Evolutionary conservation across 2,329 filamentous ascomycete species (phyloP), one percentile per base, ranked within the genome.

Genomic region (Ophiognomonia clavigignenti-juglandacearum): DNA sequence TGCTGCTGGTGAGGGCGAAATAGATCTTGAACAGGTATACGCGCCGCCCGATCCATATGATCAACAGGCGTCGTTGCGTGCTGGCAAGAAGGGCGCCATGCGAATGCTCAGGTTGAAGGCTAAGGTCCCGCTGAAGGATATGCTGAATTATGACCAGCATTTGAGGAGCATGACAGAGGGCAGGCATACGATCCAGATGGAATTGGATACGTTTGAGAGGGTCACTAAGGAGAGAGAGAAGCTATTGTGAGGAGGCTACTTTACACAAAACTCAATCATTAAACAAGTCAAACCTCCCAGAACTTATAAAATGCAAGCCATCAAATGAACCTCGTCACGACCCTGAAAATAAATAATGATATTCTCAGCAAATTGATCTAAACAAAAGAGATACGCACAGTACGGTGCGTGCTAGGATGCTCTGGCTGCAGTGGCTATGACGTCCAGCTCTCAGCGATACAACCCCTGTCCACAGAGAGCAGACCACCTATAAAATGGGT

Each of bases 141-240:
- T 97, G 88, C 84, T 97, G 29, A 88, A 92, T 35, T 98, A 97
- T 65, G 73, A 97, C 57, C 88, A 89, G 63, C 88, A 95, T 61
- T 68, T 98, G 54, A 75, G 93, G 43, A 91, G 88, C 66, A 77
- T 96, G 71, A 98, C 92, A 4, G 87, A 85, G 3, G 93, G 93
- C 0, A 76, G 93, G 2, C 78, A 82, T 59, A 71, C 75, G 5
- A 69, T 82, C 61, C 77, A 75, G 1, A 77, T 82, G 76, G 69
- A 74, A 4, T 73, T 80, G 56, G 77, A 79, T 53, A 77, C 71
- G 6, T 80, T 81, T 55, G 75, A 78, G 42, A 65, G 67, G 42
- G 77, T 82, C 1, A 71, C 74, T 1, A 77, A 76, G 0, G 64
- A 73, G 22, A 67, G 78, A 34, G 77, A 81, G 53, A 80, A 74